A percentile compares a stretch with the other conserved stretches of the same genome.
These are phyloP conservation scores for Fusarium sp. DNA, from an alignment of 2,329 filamentous ascomycete species.

Conservation along the genomic window DNA sequence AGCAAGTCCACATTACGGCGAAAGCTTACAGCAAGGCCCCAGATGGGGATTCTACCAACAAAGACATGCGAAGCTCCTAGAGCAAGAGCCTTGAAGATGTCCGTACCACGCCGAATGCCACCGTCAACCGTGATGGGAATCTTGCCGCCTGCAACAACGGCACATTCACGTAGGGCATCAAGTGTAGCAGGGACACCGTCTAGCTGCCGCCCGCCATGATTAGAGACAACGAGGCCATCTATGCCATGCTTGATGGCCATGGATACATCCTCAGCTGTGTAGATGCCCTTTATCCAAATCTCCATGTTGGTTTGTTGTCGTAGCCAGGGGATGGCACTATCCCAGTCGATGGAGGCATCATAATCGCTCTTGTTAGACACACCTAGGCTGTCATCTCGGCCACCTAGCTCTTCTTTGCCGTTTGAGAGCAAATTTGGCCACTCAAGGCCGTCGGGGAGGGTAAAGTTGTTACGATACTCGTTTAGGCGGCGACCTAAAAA, in stretches of 20 bases:
- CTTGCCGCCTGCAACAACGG: constrained; percentile 47
- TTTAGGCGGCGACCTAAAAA: constrained; percentile 59
- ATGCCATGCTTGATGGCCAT: background rate
- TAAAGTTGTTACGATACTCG: constrained; percentile 56
- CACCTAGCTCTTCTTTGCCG: background rate
- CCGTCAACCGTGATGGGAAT: constrained; percentile 64
- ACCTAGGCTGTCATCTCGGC: constrained; percentile 33
- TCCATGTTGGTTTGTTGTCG: constrained; percentile 58
- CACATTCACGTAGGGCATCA: background rate
- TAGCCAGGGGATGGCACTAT: constrained; percentile 69
- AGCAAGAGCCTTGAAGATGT: constrained; percentile 43
- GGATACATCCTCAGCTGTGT: background rate
- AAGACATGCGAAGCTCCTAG: constrained; percentile 31
- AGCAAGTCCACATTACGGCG: background rate
- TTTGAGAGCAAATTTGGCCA: constrained; percentile 46
- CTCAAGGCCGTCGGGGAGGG: constrained; percentile 57
- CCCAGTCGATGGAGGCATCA: background rate
- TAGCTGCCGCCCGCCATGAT: background rate
- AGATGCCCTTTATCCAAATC: constrained; percentile 32
- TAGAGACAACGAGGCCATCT: background rate
- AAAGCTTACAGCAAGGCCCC: background rate
- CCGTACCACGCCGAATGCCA: constrained; percentile 41
- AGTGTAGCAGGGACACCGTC: background rate
- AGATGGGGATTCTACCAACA: background rate
- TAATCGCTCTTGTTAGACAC: background rate